Evolutionary conservation across 1,139 yeast species (phyloP).

Genomic region (Candida buenavistaensis): DNA sequence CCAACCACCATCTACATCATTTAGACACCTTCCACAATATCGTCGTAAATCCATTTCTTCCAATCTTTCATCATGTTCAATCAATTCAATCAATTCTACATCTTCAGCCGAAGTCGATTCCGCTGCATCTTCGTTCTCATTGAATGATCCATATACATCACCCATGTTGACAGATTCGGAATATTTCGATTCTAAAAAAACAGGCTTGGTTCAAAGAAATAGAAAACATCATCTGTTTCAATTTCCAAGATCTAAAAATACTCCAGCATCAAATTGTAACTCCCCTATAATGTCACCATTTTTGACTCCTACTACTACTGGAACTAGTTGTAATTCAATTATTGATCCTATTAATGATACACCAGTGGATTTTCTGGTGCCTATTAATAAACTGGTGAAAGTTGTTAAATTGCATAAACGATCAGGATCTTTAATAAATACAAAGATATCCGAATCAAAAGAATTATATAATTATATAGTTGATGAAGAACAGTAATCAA

Average conservation of each 20-base stretch:
- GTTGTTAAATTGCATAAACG: slow-evolving; percentile 4
- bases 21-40: slow-evolving; percentile 17
- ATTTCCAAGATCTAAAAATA: slow-evolving; percentile 3
- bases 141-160: slow-evolving; percentile 14
- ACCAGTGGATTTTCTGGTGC: slow-evolving; percentile 42
- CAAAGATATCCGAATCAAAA: slow-evolving; percentile 20
- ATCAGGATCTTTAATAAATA: slow-evolving; percentile 23
- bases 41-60: slow-evolving; percentile 23
- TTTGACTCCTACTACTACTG: slow-evolving; percentile 6
- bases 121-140: slow-evolving; percentile 23
- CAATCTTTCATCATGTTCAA: slow-evolving; percentile 25
- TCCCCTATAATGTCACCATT: slow-evolving; percentile 7
- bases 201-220: too few relatives aligned
- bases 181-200: neutral
- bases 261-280: neutral
- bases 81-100: slow-evolving; percentile 13
- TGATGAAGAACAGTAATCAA: slow-evolving; percentile 27
- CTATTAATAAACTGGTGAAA: slow-evolving; percentile 10
- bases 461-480: slow-evolving; percentile 21
- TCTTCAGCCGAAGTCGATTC: slow-evolving; percentile 25
- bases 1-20: slow-evolving; percentile 36
- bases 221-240: slow-evolving; percentile 3
- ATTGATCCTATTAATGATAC: slow-evolving; percentile 44
- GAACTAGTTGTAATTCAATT: slow-evolving; percentile 18
- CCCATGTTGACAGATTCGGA: neutral